Base-by-base conservation (phyloP, 192 early-diverging fungal species). In the Coemansia sp. region DNA sequence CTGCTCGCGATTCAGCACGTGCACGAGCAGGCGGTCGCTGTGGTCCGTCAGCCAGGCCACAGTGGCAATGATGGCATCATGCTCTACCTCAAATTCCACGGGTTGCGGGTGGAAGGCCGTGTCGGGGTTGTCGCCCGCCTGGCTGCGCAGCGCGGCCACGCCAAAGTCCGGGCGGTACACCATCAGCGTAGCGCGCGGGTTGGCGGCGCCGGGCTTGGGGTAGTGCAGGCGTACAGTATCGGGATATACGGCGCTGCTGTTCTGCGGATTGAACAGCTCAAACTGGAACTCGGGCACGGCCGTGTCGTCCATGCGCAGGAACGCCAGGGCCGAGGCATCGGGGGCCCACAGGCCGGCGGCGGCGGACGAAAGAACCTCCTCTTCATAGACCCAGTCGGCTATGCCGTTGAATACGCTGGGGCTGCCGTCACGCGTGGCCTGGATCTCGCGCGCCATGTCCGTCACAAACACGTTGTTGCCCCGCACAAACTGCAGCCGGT, bases 371-470 rank as follows among this genome's bases (percentile, higher is more conserved):
- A 89, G 78, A 1, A 98, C 87, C 57, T 98, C 95, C 60, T 98
- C 96, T 64, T 96, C 93, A 48, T 98, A 98, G 0, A 95, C 92
- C 95, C 95, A 98, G 66, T 98, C 95, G n/a, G 91, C 83, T 6
- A 96, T 76, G 6, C 93, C 95, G 56, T 96, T 96, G 51, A 94
- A 87, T 16, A 95, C 78, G 19, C 71, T 78, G 23, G 67, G 68
- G 19, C 84, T 83, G 11, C 93, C 92, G 60, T 96, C 93, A 38
- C 71, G 79, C 2, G 95, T 98, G 23, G 96, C 72, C 32, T 82
- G 83, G 33, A 79, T 78, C 43, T 90, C 84, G 12, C 74, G 62
- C 39, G 28, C 29, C 53, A 86, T 62, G 53, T 91, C 83, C 3
- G 83, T 87, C 14, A 94, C 75, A 63, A 85, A 89, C 7, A 98